phyloP scores from a whole-genome alignment of 192 early-diverging fungal genomes.

The Entomortierella lignicola region DNA sequence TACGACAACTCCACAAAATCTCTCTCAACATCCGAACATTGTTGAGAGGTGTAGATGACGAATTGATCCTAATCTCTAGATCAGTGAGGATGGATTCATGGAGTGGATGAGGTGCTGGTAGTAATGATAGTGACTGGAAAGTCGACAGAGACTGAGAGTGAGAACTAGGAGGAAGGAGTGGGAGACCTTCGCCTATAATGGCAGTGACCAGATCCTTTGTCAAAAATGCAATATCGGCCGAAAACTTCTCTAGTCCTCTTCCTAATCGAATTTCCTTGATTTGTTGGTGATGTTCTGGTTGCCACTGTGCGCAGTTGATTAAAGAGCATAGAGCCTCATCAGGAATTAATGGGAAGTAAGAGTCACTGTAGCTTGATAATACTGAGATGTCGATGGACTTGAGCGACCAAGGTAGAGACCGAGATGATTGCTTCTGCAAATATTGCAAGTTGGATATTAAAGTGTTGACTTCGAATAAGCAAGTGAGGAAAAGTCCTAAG shows the following conservation, averaged over 20 bases:
- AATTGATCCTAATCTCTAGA: not conserved
- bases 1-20: not conserved
- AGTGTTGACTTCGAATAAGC: not conserved
- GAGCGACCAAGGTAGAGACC: not conserved
- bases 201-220: not conserved
- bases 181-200: not conserved
- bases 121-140: not conserved
- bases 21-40: not conserved
- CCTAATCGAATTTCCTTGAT: not conserved
- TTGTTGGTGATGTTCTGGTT: not conserved
- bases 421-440: not conserved
- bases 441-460: not conserved
- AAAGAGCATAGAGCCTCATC: not conserved
- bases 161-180: not conserved
- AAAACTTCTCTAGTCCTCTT: not conserved
- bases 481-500: not conserved
- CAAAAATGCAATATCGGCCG: not conserved
- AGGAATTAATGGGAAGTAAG: not conserved
- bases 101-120: not conserved
- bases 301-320: not conserved
- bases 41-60: not conserved
- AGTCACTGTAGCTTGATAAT: not conserved
- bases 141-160: not conserved
- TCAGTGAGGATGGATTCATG: not conserved
- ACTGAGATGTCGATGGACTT: not conserved